Percentiles rank a stretch among this genome's conserved stretches.
phyloP scores from a whole-genome alignment of 257 asterid genomes.

The Nicotiana knightiana region DNA sequence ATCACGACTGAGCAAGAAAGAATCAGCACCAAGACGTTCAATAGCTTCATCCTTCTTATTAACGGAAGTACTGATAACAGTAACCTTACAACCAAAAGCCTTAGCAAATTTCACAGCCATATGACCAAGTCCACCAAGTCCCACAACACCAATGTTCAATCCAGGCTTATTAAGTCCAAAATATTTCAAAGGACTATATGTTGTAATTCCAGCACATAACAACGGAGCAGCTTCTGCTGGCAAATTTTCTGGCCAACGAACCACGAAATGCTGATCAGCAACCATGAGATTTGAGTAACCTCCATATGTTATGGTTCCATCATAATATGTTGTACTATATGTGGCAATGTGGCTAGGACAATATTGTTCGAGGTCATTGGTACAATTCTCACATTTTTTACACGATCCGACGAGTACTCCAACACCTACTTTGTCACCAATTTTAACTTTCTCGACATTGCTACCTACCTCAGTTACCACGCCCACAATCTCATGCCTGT shows the following conservation, averaged over 20 bases:
- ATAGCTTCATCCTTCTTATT: constrained; percentile 44
- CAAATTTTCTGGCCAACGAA: constrained; percentile 46
- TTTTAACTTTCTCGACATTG: constrained; percentile 31
- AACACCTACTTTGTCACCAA: constrained; percentile 41
- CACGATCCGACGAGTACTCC: constrained; percentile 46
- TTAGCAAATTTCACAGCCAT: constrained; percentile 56
- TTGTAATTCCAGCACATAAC: constrained; percentile 56
- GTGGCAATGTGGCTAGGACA: constrained; percentile 31
- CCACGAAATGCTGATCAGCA: constrained; percentile 35
- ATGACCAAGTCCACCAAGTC: constrained; percentile 64
- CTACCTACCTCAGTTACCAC: constrained; percentile 39
- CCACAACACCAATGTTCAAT: constrained; percentile 38
- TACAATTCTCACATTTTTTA: constrained; percentile 29
- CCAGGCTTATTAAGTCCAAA: constrained; percentile 56
- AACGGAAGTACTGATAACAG: constrained; percentile 40
- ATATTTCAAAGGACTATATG: constrained; percentile 45
- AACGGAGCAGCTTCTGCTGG: constrained; percentile 59
- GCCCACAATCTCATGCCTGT: constrained; percentile 41
- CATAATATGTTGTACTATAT: constrained; percentile 26
- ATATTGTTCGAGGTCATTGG: constrained; percentile 37
- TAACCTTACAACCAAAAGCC: constrained; percentile 49
- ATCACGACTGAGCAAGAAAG: constrained; percentile 39
- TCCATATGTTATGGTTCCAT: constrained; percentile 32
- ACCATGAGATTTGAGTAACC: constrained; percentile 46
- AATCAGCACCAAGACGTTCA: constrained; percentile 42